These are phyloP conservation scores for Epichloe elymi DNA, from an alignment of 2,329 filamentous ascomycete species.

Conservation along the genomic window DNA sequence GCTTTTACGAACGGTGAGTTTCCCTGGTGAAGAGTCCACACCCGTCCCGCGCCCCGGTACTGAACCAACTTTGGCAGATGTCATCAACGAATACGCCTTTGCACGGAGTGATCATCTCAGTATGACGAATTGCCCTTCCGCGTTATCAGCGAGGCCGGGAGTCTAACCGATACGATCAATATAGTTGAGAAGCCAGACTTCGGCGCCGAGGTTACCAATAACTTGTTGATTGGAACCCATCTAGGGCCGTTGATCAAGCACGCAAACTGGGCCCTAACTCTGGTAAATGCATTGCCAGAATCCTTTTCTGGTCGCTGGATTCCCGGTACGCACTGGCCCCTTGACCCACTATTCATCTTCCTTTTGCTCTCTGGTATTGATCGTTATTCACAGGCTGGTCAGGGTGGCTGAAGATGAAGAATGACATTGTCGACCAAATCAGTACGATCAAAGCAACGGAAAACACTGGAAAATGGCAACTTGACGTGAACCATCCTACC, in stretches of 20 bases:
- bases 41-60: not conserved
- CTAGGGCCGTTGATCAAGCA: slow-evolving; percentile 24
- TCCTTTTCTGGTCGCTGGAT: slow-evolving; percentile 21
- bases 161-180: not conserved
- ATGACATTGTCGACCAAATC: slow-evolving; percentile 23
- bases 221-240: slow-evolving; percentile 24
- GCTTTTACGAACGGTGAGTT: slow-evolving; percentile 24
- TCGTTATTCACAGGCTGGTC: slow-evolving; percentile 18
- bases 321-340: slow-evolving; percentile 12
- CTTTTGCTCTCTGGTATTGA: slow-evolving; percentile 10
- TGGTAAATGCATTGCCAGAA: slow-evolving; percentile 24
- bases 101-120: slow-evolving; percentile 20
- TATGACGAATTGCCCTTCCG: slow-evolving; percentile 6
- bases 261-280: slow-evolving; percentile 20
- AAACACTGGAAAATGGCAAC: slow-evolving; percentile 19
- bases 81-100: slow-evolving; percentile 28
- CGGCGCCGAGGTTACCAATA: slow-evolving; percentile 22
- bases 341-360: slow-evolving; percentile 2
- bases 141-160: not conserved
- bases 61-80: slow-evolving; percentile 14
- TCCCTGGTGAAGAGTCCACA: not conserved
- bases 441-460: slow-evolving; percentile 21
- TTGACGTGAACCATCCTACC: slow-evolving; percentile 21
- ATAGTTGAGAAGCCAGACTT: slow-evolving; percentile 22
- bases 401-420: slow-evolving; percentile 26